Percentiles rank a stretch among this genome's conserved stretches.
These are phyloP conservation scores for Lentithecium fluviatile DNA, from an alignment of 495 filamentous ascomycete genomes.

Conservation along the genomic window DNA sequence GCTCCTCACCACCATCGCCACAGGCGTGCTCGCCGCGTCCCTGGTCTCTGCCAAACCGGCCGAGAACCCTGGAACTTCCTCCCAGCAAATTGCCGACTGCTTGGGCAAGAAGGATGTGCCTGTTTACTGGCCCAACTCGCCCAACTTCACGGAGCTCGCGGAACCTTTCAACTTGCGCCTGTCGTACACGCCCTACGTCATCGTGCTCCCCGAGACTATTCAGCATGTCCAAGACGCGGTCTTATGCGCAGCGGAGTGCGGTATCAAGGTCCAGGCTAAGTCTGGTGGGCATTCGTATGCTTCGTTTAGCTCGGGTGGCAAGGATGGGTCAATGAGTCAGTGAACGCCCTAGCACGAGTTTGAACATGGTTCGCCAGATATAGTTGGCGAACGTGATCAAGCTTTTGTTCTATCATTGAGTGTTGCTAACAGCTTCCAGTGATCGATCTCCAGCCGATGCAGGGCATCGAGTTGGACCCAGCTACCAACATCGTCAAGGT, in stretches of 20 bases:
- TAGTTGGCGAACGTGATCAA: too few species aligned
- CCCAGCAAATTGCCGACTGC: background rate
- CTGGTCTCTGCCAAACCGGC: too few species aligned
- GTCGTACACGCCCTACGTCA: constrained; percentile 58
- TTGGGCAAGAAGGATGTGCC: constrained; percentile 23
- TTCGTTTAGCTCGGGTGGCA: constrained; percentile 54
- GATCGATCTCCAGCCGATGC: constrained; percentile 57
- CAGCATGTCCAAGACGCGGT: constrained; percentile 61
- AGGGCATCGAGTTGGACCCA: constrained; percentile 51
- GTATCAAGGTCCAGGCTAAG: constrained; percentile 67
- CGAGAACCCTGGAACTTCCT: too few species aligned
- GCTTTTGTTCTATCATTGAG: background rate
- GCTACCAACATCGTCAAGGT: constrained; percentile 59
- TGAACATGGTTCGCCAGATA: too few species aligned
- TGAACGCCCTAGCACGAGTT: too few species aligned
- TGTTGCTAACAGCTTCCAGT: constrained; percentile 30
- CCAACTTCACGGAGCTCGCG: constrained; percentile 23
- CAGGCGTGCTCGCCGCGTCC: too few species aligned
- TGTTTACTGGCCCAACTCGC: background rate
- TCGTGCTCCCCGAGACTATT: constrained; percentile 59
- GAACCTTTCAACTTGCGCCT: constrained; percentile 64
- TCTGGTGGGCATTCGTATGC: constrained; percentile 75
- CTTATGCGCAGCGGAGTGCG: constrained; percentile 55
- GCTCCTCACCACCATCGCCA: too few species aligned
- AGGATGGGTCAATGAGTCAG: constrained; percentile 50